phyloP scores from a whole-genome alignment of 768 basidiomycete genomes.

The Mycena kentingensis region DNA sequence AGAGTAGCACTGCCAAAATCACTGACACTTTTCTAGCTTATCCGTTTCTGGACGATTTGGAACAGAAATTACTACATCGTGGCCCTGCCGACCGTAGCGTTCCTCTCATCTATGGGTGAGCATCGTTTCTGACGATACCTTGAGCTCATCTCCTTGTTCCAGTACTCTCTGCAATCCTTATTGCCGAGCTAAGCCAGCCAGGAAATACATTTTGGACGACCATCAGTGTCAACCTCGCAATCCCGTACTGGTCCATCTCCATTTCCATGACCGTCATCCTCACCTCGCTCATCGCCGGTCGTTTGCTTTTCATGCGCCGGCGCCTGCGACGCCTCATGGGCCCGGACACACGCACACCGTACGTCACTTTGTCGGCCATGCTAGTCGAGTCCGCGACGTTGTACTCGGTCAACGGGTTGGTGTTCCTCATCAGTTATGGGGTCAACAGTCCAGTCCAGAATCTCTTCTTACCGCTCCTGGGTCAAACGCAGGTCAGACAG shows the following conservation, averaged over 20 bases:
- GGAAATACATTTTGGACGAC: constrained; percentile 5
- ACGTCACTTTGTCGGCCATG: constrained; percentile 1
- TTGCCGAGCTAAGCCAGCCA: constrained; percentile 4
- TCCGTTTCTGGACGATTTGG: constrained; percentile 6
- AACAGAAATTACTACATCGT: neutral
- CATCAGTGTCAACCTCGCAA: constrained; percentile 6
- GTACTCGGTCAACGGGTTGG: constrained; percentile 12
- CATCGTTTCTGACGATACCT: neutral
- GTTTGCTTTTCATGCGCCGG: constrained; percentile 4
- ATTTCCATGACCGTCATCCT: constrained; percentile 15
- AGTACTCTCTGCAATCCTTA: constrained; percentile 4
- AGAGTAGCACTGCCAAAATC: too few species aligned
- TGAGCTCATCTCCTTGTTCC: neutral
- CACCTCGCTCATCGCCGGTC: constrained; percentile 9
- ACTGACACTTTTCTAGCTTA: neutral
- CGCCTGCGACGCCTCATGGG: neutral
- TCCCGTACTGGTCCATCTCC: constrained; percentile 13
- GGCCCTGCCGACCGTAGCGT: neutral
- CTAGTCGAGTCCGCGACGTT: constrained; percentile 10
- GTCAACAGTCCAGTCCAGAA: constrained; percentile 13
- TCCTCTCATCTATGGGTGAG: constrained; percentile 1
- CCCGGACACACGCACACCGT: neutral
- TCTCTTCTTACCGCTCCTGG: constrained; percentile 17
- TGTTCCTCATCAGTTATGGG: constrained; percentile 17
- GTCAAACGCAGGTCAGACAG: constrained; percentile 7